Conservation (phyloP, 305 asterid species). For the Coffea humblotiana region DNA sequence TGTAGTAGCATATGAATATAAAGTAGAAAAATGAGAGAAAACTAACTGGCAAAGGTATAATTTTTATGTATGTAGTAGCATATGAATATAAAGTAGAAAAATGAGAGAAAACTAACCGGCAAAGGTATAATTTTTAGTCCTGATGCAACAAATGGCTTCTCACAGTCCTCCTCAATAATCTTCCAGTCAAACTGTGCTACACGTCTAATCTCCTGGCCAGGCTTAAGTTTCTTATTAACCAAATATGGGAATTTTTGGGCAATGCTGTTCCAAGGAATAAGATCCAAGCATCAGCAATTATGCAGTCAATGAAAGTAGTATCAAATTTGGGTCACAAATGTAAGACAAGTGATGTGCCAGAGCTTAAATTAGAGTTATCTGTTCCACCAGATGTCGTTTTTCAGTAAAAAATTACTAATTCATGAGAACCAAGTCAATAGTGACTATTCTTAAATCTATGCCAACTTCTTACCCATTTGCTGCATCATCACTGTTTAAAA, state of each 20-base stretch:
- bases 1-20: slow-evolving; percentile 6
- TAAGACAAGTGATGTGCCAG: neutral
- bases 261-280: slow-evolving; percentile 57
- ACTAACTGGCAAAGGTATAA: slow-evolving; percentile 87
- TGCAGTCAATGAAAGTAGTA: neutral
- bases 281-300: slow-evolving; percentile 1
- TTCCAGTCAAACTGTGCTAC: slow-evolving; percentile 95
- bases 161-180: slow-evolving; percentile 63
- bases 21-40: slow-evolving; percentile 22
- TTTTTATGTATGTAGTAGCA: slow-evolving; percentile 35
- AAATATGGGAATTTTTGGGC: slow-evolving; percentile 82
- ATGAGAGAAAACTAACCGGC: slow-evolving; percentile 59
- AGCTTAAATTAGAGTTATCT: slow-evolving; percentile 3
- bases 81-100: slow-evolving; percentile 13
- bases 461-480: neutral
- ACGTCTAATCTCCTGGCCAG: slow-evolving; percentile 90
- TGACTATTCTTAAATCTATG: neutral
- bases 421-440: neutral
- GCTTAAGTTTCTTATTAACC: slow-evolving; percentile 71
- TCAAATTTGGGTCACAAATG: neutral
- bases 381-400: neutral
- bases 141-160: slow-evolving; percentile 79
- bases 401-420: neutral
- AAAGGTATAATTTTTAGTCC: slow-evolving; percentile 82
- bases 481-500: neutral